Percentiles rank a stretch among this genome's conserved stretches.
Evolutionary conservation across 1,139 yeast species (phyloP).

Genomic region (Pichia sp.): DNA sequence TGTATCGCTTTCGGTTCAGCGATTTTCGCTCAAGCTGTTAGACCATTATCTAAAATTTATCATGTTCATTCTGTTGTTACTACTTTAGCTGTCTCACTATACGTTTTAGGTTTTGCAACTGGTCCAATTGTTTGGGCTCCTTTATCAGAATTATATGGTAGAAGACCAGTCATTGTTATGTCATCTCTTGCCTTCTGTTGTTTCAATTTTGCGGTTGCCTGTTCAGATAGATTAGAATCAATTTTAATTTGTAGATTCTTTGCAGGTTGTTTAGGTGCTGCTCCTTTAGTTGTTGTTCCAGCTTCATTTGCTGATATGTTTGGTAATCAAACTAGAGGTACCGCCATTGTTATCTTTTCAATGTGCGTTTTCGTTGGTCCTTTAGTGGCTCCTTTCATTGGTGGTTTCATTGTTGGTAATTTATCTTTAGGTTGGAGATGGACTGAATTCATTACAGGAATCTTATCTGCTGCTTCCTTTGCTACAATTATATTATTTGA

Average conservation of each 20-base stretch:
- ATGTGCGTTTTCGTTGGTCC: slow-evolving; percentile 72
- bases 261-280: slow-evolving; percentile 70
- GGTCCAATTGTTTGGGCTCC: slow-evolving; percentile 85
- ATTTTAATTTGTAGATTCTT: slow-evolving; percentile 67
- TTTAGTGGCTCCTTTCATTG: slow-evolving; percentile 63
- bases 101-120: slow-evolving; percentile 73
- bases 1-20: slow-evolving; percentile 57
- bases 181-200: slow-evolving; percentile 50
- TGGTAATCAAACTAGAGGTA: slow-evolving; percentile 54
- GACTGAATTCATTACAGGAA: slow-evolving; percentile 62
- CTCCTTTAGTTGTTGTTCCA: slow-evolving; percentile 76
- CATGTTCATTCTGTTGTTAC: slow-evolving; percentile 51
- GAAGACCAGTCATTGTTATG: slow-evolving; percentile 48
- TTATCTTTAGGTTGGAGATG: slow-evolving; percentile 68
- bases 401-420: slow-evolving; percentile 50
- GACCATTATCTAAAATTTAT: slow-evolving; percentile 36
- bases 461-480: slow-evolving; percentile 41
- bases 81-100: slow-evolving; percentile 60
- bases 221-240: slow-evolving; percentile 67
- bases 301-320: slow-evolving; percentile 78
- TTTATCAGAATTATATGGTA: slow-evolving; percentile 65
- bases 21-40: slow-evolving; percentile 48
- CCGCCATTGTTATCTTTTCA: slow-evolving; percentile 58
- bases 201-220: slow-evolving; percentile 65
- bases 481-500: slow-evolving; percentile 37